Evolutionary conservation across 2,329 filamentous ascomycete species (phyloP).

Genomic region (Penicillium sp.): DNA sequence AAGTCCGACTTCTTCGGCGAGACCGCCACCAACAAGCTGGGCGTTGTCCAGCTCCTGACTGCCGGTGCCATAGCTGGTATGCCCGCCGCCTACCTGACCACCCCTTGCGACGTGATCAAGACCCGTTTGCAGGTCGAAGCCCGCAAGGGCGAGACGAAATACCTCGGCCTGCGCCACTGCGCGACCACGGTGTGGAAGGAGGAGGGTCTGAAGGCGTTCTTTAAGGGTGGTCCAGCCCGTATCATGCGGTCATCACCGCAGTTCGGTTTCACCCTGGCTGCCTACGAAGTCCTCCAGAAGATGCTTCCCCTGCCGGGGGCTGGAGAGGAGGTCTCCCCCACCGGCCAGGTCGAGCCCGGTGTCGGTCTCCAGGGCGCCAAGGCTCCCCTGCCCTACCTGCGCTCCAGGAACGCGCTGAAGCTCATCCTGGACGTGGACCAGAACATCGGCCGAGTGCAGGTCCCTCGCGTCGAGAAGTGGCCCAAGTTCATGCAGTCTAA

Average conservation of each 20-base stretch:
- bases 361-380: conserved; percentile 65
- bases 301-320: conserved; percentile 74
- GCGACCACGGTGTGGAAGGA: conserved; percentile 82
- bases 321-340: conserved; percentile 56
- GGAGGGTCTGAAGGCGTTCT: conserved; percentile 95
- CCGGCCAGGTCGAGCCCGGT: conserved; percentile 64
- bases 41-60: conserved; percentile 85
- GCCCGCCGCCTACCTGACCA: conserved; percentile 92
- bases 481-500: conserved; percentile 40
- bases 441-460: conserved; percentile 78
- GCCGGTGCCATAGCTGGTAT: conserved; percentile 93
- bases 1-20: conserved; percentile 96
- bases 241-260: conserved; percentile 94
- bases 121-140: conserved; percentile 96
- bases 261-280: conserved; percentile 95
- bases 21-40: conserved; percentile 80
- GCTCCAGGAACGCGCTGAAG: conserved; percentile 89
- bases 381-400: conserved; percentile 65
- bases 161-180: conserved; percentile 84
- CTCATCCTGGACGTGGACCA: conserved; percentile 93
- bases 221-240: conserved; percentile 95
- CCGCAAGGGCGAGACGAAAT: conserved; percentile 87
- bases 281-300: conserved; percentile 88
- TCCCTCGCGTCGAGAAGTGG: conserved; percentile 51
- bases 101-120: conserved; percentile 98